Evolutionary conservation across 1,284 basidiomycete genomes (phyloP).

Genomic region (Papiliotrema nemorosa): DNA sequence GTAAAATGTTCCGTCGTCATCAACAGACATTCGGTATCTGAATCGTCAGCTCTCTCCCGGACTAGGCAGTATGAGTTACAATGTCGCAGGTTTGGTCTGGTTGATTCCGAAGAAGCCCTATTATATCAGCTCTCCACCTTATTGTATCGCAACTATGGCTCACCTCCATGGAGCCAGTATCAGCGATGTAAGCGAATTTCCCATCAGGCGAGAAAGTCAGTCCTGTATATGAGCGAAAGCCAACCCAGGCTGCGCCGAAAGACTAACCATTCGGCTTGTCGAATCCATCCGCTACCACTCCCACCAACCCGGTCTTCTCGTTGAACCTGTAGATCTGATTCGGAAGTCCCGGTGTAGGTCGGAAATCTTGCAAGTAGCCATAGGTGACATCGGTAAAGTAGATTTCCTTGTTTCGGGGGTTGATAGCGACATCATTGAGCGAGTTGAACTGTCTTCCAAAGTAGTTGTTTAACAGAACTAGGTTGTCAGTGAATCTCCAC

Average conservation of each 20-base stretch:
- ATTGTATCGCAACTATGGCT: no score
- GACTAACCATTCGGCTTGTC: conserved; percentile 42
- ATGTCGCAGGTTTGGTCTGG: conserved; percentile 62
- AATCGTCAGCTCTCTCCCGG: not conserved
- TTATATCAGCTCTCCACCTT: no score
- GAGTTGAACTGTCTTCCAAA: conserved; percentile 77
- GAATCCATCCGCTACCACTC: conserved; percentile 68
- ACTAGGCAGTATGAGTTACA: conserved; percentile 52
- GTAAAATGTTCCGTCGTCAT: conserved; percentile 56
- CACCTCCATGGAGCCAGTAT: conserved; percentile 19
- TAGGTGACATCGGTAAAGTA: conserved; percentile 57
- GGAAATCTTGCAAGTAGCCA: conserved; percentile 61
- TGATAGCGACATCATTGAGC: conserved; percentile 71
- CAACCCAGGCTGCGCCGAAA: not conserved
- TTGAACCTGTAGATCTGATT: conserved; percentile 72
- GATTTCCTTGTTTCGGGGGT: conserved; percentile 51
- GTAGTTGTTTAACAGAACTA: conserved; percentile 63
- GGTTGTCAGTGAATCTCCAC: not conserved
- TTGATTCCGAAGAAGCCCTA: conserved; percentile 58
- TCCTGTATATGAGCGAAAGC: conserved; percentile 51
- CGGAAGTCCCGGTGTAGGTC: conserved; percentile 61
- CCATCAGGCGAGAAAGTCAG: conserved; percentile 67
- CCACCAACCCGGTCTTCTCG: conserved; percentile 59
- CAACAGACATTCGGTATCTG: conserved; percentile 69
- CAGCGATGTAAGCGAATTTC: conserved; percentile 63